Base-by-base conservation (phyloP, 345 rosid species). In the Laguncularia racemosa region DNA sequence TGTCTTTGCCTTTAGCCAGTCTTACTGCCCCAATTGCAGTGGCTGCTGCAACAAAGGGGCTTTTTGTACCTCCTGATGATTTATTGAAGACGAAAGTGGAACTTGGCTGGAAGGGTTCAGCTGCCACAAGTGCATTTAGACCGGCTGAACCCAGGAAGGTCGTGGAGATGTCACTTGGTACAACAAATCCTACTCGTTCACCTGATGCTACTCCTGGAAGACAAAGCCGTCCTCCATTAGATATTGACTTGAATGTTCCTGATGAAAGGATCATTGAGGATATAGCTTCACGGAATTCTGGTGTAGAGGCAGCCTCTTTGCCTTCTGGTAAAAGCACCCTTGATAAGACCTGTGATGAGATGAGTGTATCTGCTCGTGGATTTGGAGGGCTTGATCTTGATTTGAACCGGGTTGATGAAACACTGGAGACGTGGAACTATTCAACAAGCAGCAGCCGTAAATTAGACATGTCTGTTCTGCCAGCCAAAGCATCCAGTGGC, bases 21-120 rank as follows among this genome's bases (percentile, higher is more conserved):
- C 71, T 69, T 49, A 82, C 85, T 71, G 78, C 85, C 44, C 87
- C 90, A 33, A 66, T 91, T 59, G 83, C 97, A 15, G 84, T 85
- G 23, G 79, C 91, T 61, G 88, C 98, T 65, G 90, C 98, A 61
- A 93, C 96, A 23, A 92, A 92, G 63, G 82, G 95, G 50, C 67
- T 87, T 2, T 92, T 92, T 81, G 80, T 86, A 48, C 96, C 90
- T 3, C 91, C 82, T 14, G 84, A 83, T n/a, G 84, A 92, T 61
- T 61, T 84, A 13, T 62, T 89, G 63, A 81, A 73, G 73, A 77
- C 75, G 53, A 92, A 80, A 73, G 86, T 74, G 28, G 74, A 70
- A 58, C 72, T 86, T 76, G 96, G 98, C 46, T 92, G 98, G 98
- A 92, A 85, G 76, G 98, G 98, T 53, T 86, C 96, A 20, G 98